phyloP scores from a whole-genome alignment of 805 yeast species.

The Candida patagonica region DNA sequence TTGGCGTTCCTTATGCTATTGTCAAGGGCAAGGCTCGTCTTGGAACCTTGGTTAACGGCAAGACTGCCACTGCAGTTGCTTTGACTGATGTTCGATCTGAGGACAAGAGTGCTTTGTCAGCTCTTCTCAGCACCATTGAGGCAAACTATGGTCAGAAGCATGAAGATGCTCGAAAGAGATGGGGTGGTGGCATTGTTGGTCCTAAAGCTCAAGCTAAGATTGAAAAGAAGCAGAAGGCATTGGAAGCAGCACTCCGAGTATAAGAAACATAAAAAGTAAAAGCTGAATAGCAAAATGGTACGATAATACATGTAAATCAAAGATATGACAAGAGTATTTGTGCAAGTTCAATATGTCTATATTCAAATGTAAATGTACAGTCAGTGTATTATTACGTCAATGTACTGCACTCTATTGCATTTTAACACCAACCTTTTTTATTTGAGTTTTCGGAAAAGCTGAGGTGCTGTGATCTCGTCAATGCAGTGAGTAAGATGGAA shows the following conservation, averaged over 20 bases:
- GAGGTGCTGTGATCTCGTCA: constrained; percentile 87
- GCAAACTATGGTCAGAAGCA: constrained; percentile 88
- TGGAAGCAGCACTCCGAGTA: constrained; percentile 31
- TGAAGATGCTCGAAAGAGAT: constrained; percentile 95
- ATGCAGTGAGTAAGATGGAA: constrained; percentile 94
- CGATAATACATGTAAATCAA: background rate
- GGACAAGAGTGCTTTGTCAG: constrained; percentile 91
- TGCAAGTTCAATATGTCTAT: too few species aligned
- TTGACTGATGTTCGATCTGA: constrained; percentile 89
- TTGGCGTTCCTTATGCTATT: constrained; percentile 99
- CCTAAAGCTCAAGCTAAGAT: constrained; percentile 81
- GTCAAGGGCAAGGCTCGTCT: constrained; percentile 98
- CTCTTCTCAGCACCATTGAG: constrained; percentile 84
- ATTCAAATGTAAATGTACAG: too few species aligned
- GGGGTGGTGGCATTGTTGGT: constrained; percentile 99
- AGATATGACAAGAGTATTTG: too few species aligned
- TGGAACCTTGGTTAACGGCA: constrained; percentile 95
- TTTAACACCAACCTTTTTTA: too few species aligned
- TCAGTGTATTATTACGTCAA: too few species aligned
- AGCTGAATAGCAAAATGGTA: background rate
- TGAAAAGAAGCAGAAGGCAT: constrained; percentile 63
- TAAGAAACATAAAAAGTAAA: constrained; percentile 18
- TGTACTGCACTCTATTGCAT: too few species aligned
- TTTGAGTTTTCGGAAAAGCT: constrained; percentile 76
- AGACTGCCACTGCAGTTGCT: constrained; percentile 96